phyloP scores from a whole-genome alignment of 2,329 filamentous ascomycete genomes.

The Aphanocladium album region DNA sequence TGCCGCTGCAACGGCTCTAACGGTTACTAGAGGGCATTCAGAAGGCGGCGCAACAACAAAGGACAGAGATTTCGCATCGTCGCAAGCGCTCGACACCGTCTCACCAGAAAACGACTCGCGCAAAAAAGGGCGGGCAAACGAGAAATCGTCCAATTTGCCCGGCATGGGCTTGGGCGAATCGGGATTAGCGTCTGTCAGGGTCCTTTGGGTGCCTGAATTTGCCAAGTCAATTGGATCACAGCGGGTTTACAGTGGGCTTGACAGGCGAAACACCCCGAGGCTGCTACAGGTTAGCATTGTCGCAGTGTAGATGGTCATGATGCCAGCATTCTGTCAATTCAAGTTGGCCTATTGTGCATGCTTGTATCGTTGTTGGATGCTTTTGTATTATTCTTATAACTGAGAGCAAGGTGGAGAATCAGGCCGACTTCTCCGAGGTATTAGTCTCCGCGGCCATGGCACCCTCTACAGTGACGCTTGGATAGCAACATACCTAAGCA shows the following conservation, averaged over 20 bases:
- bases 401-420: too few relatives aligned
- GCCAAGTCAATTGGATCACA: not conserved
- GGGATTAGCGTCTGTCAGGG: not conserved
- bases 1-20: slow-evolving; percentile 6
- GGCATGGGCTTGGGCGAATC: not conserved
- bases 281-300: too few relatives aligned
- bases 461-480: too few relatives aligned
- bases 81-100: not conserved
- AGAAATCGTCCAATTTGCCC: not conserved
- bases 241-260: not conserved
- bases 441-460: too few relatives aligned
- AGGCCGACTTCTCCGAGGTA: too few relatives aligned
- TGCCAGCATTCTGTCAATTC: too few relatives aligned
- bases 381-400: too few relatives aligned
- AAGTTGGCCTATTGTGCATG: too few relatives aligned
- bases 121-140: too few relatives aligned
- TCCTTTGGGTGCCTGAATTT: not conserved
- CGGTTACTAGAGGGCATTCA: not conserved
- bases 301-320: too few relatives aligned
- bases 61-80: not conserved
- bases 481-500: too few relatives aligned
- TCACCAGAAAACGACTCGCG: not conserved
- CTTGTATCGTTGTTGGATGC: too few relatives aligned
- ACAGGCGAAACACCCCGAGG: not conserved
- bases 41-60: not conserved